phyloP scores from a whole-genome alignment of 2,329 filamentous ascomycete species.

The Aureobasidium sp. region DNA sequence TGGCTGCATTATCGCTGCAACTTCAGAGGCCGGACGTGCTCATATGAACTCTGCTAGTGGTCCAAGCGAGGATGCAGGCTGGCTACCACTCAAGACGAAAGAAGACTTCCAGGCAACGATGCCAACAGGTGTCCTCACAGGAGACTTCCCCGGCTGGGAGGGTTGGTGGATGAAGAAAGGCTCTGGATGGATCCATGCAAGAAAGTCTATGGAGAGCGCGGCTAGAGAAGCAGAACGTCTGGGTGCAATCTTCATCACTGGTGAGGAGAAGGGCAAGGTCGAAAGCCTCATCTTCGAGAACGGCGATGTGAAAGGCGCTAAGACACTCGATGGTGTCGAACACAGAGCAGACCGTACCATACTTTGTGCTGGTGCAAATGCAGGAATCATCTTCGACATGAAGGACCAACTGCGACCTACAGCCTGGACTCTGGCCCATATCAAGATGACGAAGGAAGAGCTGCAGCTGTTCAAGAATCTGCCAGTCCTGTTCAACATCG shows the following conservation, averaged over 20 bases:
- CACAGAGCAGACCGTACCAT: conserved; percentile 39
- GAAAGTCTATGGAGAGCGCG: conserved; percentile 40
- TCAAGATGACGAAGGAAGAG: conserved; percentile 40
- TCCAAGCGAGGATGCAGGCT: conserved; percentile 8
- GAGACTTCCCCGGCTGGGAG: conserved; percentile 42
- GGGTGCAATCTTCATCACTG: conserved; percentile 40
- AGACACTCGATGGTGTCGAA: conserved; percentile 32
- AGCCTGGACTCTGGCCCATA: conserved; percentile 46
- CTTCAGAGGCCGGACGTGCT: conserved; percentile 26
- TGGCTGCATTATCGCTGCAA: conserved; percentile 39
- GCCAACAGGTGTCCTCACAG: conserved; percentile 43
- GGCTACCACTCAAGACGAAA: conserved; percentile 29
- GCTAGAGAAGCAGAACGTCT: conserved; percentile 36
- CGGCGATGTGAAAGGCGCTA: conserved; percentile 34
- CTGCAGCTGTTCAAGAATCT: conserved; percentile 36
- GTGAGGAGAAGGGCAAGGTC: conserved; percentile 30
- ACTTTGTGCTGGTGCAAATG: conserved; percentile 42
- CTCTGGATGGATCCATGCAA: conserved; percentile 47
- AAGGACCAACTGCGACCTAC: conserved; percentile 44
- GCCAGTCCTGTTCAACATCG: conserved; percentile 42
- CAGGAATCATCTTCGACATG: conserved; percentile 41
- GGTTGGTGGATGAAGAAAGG: conserved; percentile 38
- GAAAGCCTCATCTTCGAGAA: conserved; percentile 27
- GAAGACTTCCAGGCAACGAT: conserved; percentile 43
- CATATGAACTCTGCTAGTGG: conserved; percentile 5